phyloP scores from a whole-genome alignment of 169 alveolate species.

The Perkinsus olseni region DNA sequence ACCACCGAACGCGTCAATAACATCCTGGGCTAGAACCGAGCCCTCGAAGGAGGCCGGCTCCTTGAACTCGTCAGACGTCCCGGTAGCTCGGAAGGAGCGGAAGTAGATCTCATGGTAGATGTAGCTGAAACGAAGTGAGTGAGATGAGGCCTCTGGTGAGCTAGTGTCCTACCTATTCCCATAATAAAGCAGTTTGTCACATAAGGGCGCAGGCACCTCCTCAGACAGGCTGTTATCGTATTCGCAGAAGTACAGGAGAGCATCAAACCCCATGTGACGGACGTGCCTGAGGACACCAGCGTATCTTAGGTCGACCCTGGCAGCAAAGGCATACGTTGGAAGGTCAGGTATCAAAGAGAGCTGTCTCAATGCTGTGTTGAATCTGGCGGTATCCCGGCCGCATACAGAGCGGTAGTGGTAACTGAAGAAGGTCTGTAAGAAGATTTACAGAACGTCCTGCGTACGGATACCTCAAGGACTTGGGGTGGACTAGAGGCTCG shows the following conservation, averaged over 20 bases:
- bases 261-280: background rate
- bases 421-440: background rate
- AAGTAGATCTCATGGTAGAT: background rate
- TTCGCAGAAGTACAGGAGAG: background rate
- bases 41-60: background rate
- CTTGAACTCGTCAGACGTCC: background rate
- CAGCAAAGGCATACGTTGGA: background rate
- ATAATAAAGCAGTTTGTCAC: background rate
- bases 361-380: background rate
- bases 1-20: background rate
- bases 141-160: no score
- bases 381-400: background rate
- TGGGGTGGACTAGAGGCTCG: background rate
- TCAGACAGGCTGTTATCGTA: background rate
- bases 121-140: background rate
- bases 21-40: background rate
- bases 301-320: background rate
- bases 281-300: background rate
- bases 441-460: background rate
- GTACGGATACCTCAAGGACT: background rate
- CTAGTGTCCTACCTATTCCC: background rate
- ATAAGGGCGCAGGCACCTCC: background rate
- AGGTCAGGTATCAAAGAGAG: background rate
- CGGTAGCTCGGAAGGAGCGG: background rate
- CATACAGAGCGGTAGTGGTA: background rate